Percentiles rank a stretch among this genome's conserved stretches.
phyloP scores from a whole-genome alignment of 176 grass and related monocot genomes.

The Echinochloa phyllopogon region DNA sequence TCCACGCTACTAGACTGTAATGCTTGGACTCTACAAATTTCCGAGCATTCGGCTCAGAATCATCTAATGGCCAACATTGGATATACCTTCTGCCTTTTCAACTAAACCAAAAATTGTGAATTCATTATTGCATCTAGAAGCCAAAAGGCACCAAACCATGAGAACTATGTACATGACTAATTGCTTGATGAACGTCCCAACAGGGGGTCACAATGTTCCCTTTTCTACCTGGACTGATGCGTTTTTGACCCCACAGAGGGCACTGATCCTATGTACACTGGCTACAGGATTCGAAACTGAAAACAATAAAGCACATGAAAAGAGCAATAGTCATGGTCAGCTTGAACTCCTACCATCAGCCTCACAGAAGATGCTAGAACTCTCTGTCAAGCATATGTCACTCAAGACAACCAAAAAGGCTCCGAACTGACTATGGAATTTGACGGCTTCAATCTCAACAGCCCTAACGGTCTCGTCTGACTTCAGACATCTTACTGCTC shows the following conservation, averaged over 20 bases:
- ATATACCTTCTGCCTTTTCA: too few species aligned
- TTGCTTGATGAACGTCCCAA: slow-evolving; percentile 9
- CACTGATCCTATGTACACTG: slow-evolving; percentile 36
- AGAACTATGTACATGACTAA: slow-evolving; percentile 36
- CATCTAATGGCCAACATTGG: neutral
- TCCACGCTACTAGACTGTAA: neutral
- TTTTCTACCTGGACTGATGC: neutral
- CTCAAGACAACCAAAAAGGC: slow-evolving; percentile 44
- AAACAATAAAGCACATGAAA: neutral
- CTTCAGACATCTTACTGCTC: neutral
- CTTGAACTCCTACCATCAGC: slow-evolving; percentile 24
- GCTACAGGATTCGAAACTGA: slow-evolving; percentile 27
- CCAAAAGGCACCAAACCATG: slow-evolving; percentile 22
- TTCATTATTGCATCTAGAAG: neutral
- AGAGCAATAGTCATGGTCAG: slow-evolving; percentile 31
- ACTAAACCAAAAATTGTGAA: neutral
- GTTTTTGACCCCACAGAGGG: neutral
- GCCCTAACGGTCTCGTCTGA: neutral
- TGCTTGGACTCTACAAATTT: neutral
- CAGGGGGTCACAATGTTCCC: neutral
- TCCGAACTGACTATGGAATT: slow-evolving; percentile 31
- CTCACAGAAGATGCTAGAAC: neutral
- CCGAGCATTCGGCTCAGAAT: neutral
- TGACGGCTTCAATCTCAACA: slow-evolving; percentile 46
- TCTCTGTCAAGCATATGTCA: slow-evolving; percentile 14